Percentiles rank a stretch among this genome's conserved stretches.
phyloP scores from a whole-genome alignment of 352 stramenopile species.

The Stephanocyclus meneghinianus region DNA sequence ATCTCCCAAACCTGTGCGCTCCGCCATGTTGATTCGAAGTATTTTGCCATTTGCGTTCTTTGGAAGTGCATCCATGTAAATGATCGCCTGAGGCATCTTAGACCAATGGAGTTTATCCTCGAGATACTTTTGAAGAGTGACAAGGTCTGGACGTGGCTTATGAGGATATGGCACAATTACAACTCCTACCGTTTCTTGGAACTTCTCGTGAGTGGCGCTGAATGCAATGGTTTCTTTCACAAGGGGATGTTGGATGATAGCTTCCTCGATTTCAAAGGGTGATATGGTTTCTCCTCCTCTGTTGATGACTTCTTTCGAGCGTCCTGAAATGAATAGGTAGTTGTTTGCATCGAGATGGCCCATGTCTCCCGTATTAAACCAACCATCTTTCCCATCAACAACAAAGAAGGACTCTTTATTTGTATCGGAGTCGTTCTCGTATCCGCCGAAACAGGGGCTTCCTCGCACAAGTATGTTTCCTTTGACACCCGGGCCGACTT shows the following conservation, averaged over 20 bases:
- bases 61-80: slow-evolving; percentile 67
- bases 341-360: slow-evolving; percentile 62
- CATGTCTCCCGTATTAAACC: slow-evolving; percentile 74
- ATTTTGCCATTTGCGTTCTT: slow-evolving; percentile 67
- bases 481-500: slow-evolving; percentile 36
- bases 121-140: slow-evolving; percentile 53
- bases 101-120: slow-evolving; percentile 40
- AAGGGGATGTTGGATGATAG: slow-evolving; percentile 41
- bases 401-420: slow-evolving; percentile 11
- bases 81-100: slow-evolving; percentile 64
- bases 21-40: slow-evolving; percentile 55
- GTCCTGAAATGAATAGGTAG: slow-evolving; percentile 66
- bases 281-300: slow-evolving; percentile 76
- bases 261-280: slow-evolving; percentile 70
- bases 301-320: slow-evolving; percentile 82
- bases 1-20: slow-evolving; percentile 49
- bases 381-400: slow-evolving; percentile 51
- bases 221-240: slow-evolving; percentile 52
- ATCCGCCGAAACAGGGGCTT: slow-evolving; percentile 61
- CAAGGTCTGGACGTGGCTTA: slow-evolving; percentile 46
- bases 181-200: slow-evolving; percentile 67
- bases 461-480: slow-evolving; percentile 65
- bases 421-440: slow-evolving; percentile 25
- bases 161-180: slow-evolving; percentile 45
- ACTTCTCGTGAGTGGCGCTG: slow-evolving; percentile 48